Evolutionary conservation across 2,329 filamentous ascomycete genomes (phyloP), one percentile per base, ranked within the genome.

Genomic region (Monosporascus ibericus): DNA sequence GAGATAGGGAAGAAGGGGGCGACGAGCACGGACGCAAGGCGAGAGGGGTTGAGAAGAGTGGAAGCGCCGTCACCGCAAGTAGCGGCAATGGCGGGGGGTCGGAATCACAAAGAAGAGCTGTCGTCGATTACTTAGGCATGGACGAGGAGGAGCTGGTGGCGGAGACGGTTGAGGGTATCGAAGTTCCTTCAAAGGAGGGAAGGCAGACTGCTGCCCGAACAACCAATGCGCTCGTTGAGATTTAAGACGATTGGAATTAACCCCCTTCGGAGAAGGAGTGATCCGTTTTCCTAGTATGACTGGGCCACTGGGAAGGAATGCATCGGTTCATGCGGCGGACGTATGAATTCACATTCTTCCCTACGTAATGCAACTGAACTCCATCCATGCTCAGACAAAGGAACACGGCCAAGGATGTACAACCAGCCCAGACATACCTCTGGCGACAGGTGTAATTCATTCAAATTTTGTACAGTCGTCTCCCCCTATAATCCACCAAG

Each of bases 301-400:
- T 34, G 11, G 30, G 30, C 30, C 30, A 34, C 30, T 42, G 38
- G 5, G 11, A 8, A 42, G 39, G n/a, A 20, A 20, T 3, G 18
- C n/a, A 20, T 42, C 11, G 30, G 30, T 34, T 34, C 11, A 6
- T 34, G 30, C 5, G 18, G 39, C 14, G 3, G 17, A 42, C 22
- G 18, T 42, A 20, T 42, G n/a, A 42, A 42, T 42, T 42, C 22
- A 42, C 20, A 24, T 14, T 34, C 24, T 42, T 14, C 22, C 8
- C 39, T 42, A 42, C 39, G 24, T 42, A 42, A 52, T 50, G 54
- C 47, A 51, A 14, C 20, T 36, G 22, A 61, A 61, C 59, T 59
- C 59, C 59, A 54, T 53, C 55, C 59, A 61, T 61, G 59, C 59
- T 54, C 53, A 53, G 47, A 57, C 49, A 59, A 57, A 60, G 53